phyloP scores from a whole-genome alignment of 148 eudicot species.

The Fagopyrum tataricum region DNA sequence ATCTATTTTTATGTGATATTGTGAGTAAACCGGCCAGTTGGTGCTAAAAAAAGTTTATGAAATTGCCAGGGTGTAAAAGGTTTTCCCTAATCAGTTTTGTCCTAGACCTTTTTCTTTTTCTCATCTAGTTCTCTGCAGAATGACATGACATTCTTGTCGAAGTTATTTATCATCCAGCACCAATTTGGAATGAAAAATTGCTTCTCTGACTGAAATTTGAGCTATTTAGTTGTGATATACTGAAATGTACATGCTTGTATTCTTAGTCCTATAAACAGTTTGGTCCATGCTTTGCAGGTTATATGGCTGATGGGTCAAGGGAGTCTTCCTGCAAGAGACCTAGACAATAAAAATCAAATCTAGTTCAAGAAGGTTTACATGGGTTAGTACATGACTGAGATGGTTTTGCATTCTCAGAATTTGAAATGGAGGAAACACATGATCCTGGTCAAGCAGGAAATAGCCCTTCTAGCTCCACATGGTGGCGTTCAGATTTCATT shows the following conservation, averaged over 20 bases:
- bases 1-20: not conserved
- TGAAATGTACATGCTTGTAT: not conserved
- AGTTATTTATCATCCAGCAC: not conserved
- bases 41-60: not conserved
- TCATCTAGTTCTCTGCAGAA: not conserved
- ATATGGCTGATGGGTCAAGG: slow-evolving; percentile 23
- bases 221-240: not conserved
- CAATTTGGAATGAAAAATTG: not conserved
- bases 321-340: slow-evolving; percentile 18
- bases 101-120: not conserved
- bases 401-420: slow-evolving; percentile 37
- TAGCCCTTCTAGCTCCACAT: slow-evolving; percentile 47
- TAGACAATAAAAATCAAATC: slow-evolving; percentile 18
- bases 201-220: not conserved
- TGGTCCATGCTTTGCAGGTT: slow-evolving; percentile 27
- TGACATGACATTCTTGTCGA: not conserved
- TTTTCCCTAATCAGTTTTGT: not conserved
- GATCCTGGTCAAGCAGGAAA: slow-evolving; percentile 57
- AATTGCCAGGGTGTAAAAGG: not conserved
- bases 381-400: slow-evolving; percentile 39
- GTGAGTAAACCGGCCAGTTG: not conserved
- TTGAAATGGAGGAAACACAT: slow-evolving; percentile 68
- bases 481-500: slow-evolving; percentile 73
- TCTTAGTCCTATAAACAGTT: slow-evolving; percentile 1
- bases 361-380: slow-evolving; percentile 30